Percentiles rank a stretch among this genome's conserved stretches.
These are phyloP conservation scores for Globisporangium nodosum DNA, from an alignment of 352 stramenopile genomes.

Conservation along the genomic window DNA sequence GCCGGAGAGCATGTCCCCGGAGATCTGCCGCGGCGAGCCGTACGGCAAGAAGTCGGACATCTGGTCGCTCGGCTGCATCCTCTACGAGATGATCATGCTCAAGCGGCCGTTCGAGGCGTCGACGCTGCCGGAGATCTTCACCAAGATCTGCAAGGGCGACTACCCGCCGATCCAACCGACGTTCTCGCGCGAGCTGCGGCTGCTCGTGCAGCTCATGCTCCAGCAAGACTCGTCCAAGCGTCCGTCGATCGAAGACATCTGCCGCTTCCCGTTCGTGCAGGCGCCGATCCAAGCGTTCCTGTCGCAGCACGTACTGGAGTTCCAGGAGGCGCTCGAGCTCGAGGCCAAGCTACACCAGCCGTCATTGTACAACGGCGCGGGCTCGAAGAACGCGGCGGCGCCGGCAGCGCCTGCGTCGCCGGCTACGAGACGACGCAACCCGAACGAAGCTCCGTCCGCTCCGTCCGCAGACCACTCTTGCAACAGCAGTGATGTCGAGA, in stretches of 20 bases:
- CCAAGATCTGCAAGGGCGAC: slow-evolving; percentile 85
- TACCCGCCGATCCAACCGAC: slow-evolving; percentile 73
- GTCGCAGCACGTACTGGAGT: slow-evolving; percentile 80
- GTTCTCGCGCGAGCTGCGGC: slow-evolving; percentile 74
- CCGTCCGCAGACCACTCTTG: slow-evolving; percentile 1
- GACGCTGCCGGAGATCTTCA: slow-evolving; percentile 81
- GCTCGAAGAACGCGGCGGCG: not conserved
- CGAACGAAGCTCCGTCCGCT: slow-evolving; percentile 24
- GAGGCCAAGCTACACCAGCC: slow-evolving; percentile 86
- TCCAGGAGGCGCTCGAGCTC: slow-evolving; percentile 80
- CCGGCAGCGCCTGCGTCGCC: slow-evolving; percentile 26
- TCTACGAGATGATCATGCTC: slow-evolving; percentile 90
- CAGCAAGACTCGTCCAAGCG: slow-evolving; percentile 83
- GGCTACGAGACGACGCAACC: slow-evolving; percentile 34
- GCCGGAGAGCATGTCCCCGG: slow-evolving; percentile 85
- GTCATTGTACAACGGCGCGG: slow-evolving; percentile 38
- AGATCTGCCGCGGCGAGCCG: slow-evolving; percentile 83
- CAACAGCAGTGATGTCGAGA: slow-evolving; percentile 29
- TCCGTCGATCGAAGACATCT: slow-evolving; percentile 87
- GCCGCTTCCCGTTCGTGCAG: slow-evolving; percentile 83
- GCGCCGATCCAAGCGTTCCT: slow-evolving; percentile 80
- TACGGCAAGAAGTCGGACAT: slow-evolving; percentile 90
- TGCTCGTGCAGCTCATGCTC: slow-evolving; percentile 85
- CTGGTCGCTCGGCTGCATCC: slow-evolving; percentile 85
- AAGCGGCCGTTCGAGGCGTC: slow-evolving; percentile 79